These are phyloP conservation scores for Colletotrichum chrysophilum DNA, from an alignment of 2,329 filamentous ascomycete genomes.

Conservation along the genomic window DNA sequence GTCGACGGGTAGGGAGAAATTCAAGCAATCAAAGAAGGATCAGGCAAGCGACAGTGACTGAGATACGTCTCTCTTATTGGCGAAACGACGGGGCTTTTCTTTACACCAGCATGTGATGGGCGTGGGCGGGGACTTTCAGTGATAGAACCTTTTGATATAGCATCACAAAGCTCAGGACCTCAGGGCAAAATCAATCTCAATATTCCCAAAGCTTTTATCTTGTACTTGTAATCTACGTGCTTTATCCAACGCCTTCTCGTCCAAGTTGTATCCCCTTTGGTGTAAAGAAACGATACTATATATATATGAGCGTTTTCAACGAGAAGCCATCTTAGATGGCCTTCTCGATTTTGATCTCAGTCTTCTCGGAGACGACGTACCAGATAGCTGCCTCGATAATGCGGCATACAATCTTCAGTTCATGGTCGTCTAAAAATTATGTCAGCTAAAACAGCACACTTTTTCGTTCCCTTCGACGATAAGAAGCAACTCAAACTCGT, in stretches of 20 bases:
- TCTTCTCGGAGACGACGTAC: constrained; percentile 59
- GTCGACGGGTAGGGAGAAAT: constrained; percentile 74
- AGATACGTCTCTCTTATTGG: constrained; percentile 39
- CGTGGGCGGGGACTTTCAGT: neutral
- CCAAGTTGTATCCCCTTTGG: neutral
- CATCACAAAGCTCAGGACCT: neutral
- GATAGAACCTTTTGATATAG: neutral
- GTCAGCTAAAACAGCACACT: neutral
- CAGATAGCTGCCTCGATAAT: constrained; percentile 79
- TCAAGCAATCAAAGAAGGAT: constrained; percentile 69
- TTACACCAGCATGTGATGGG: neutral
- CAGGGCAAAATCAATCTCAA: neutral
- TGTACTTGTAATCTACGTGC: neutral
- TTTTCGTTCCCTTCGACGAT: neutral
- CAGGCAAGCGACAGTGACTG: constrained; percentile 50
- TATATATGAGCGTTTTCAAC: constrained; percentile 3
- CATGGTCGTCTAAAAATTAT: constrained; percentile 55
- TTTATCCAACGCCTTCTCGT: neutral
- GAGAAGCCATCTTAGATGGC: constrained; percentile 2
- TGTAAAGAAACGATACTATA: neutral
- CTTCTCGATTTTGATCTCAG: constrained; percentile 36
- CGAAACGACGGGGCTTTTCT: constrained; percentile 29
- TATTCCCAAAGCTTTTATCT: neutral
- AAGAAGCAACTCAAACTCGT: neutral
- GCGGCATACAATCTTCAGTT: constrained; percentile 69